These are phyloP conservation scores for Phycomyces blakesleeanus DNA, from an alignment of 192 early-diverging fungal genomes.

Conservation along the genomic window DNA sequence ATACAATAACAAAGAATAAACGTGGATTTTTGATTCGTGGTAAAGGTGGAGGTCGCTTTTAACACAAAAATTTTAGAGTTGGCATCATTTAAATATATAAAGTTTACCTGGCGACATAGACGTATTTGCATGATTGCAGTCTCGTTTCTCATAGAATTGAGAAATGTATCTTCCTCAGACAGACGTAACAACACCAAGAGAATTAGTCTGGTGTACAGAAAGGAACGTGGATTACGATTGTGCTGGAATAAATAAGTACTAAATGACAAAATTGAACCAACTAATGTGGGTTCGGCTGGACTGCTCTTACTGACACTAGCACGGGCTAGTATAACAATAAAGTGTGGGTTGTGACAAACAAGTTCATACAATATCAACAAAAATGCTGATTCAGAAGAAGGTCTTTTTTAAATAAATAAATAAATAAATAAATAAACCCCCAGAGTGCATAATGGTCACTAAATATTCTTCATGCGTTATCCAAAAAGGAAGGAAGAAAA, in stretches of 20 bases:
- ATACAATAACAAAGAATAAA: slow-evolving; percentile 36
- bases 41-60: slow-evolving; percentile 42
- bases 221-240: slow-evolving; percentile 37
- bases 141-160: slow-evolving; percentile 33
- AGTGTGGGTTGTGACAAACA: slow-evolving; percentile 39
- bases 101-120: slow-evolving; percentile 38
- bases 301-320: slow-evolving; percentile 9
- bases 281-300: slow-evolving; percentile 14
- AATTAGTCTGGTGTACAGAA: slow-evolving; percentile 44
- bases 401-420: slow-evolving; percentile 29
- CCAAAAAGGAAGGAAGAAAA: not conserved
- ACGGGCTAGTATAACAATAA: slow-evolving; percentile 28
- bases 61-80: not conserved
- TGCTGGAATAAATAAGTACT: slow-evolving; percentile 50
- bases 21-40: slow-evolving; percentile 37
- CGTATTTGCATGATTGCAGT: slow-evolving; percentile 9
- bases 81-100: slow-evolving; percentile 4
- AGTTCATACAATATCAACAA: slow-evolving; percentile 48
- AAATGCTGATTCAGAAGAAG: slow-evolving; percentile 38
- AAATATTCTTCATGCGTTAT: no score
- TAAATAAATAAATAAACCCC: not conserved
- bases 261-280: slow-evolving; percentile 43
- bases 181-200: slow-evolving; percentile 42
- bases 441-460: no score
- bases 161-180: slow-evolving; percentile 37